Evolutionary conservation across 495 filamentous ascomycete genomes (phyloP).

Genomic region (Cenococcum geophilum): DNA sequence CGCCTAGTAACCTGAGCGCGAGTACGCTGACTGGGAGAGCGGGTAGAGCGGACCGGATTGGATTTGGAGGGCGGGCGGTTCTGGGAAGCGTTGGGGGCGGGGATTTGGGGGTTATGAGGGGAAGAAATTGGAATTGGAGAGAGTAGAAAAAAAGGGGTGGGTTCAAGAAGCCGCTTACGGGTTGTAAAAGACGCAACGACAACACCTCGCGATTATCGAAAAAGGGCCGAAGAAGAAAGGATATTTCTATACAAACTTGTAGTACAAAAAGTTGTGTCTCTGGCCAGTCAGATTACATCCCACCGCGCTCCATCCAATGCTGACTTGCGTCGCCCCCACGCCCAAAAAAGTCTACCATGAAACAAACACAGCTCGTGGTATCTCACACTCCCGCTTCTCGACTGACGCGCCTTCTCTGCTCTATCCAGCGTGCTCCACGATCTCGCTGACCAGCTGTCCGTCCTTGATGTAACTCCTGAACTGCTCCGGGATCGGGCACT

Average conservation of each 20-base stretch:
- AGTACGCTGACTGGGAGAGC: too few relatives aligned
- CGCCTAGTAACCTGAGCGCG: too few relatives aligned
- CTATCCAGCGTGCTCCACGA: slow-evolving; percentile 75
- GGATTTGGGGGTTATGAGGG: too few relatives aligned
- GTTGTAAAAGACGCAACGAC: too few relatives aligned
- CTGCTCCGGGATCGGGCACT: slow-evolving; percentile 83
- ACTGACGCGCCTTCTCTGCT: neutral
- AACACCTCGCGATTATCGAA: too few relatives aligned
- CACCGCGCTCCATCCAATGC: slow-evolving; percentile 2
- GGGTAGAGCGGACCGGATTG: too few relatives aligned
- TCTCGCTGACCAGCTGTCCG: slow-evolving; percentile 73
- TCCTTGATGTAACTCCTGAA: slow-evolving; percentile 73
- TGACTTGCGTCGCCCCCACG: too few relatives aligned
- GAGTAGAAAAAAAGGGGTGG: too few relatives aligned
- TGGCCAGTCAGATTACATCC: neutral
- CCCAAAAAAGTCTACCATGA: neutral
- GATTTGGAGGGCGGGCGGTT: too few relatives aligned
- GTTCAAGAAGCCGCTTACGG: too few relatives aligned
- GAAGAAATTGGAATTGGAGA: too few relatives aligned
- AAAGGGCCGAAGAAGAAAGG: neutral
- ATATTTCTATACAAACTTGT: slow-evolving; percentile 8
- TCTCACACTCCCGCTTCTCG: neutral
- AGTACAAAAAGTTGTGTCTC: neutral
- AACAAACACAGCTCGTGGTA: neutral
- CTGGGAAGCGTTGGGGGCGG: too few relatives aligned